Base-by-base conservation (phyloP, 768 basidiomycete genomes). In the Myochromella boudieri region DNA sequence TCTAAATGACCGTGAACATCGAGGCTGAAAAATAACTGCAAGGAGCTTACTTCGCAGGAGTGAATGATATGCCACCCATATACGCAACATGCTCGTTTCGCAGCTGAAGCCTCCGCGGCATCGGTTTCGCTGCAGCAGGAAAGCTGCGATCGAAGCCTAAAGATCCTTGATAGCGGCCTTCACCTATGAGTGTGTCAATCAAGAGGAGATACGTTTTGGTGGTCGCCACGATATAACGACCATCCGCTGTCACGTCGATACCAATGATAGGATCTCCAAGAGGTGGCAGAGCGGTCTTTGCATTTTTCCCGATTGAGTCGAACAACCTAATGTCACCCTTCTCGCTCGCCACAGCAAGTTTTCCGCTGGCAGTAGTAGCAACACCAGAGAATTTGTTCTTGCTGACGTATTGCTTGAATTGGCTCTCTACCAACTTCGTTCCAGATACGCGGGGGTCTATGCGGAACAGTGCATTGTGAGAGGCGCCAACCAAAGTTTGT, bases 251-350 rank as follows among this genome's bases (percentile, higher is more conserved):
- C 9, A 91, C 91, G 68, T 99, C 97, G 42, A 99, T 79, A 27
- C 97, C 97, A 41, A 91, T 66, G 58, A 99, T 97, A 36, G 95
- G 91, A 68, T 97, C 94, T 11, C 97, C 97, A 15, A 97, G 75
- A 34, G 94, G 90, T 26, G 95, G 94, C 27, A 99, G 71, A 10
- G 95, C 93, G 9, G 97, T 99, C 81, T 99, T 99, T 22, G 97
- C 97, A 60, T 92, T 98, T 79, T 98, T 99, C 34, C 97, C 97
- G 54, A 99, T 87, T 37, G 86, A 77, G 67, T 99, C 97, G 56
- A 94, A 99, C 45, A 99, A 72, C 29, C 95, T 77, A 55, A 99
- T 89, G 61, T 98, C 97, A 44, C 97, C 97, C 72, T 98, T 99
- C 64, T 91, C 87, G 57, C 91, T 94, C 27, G 91, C 94, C 9